Evolutionary conservation across 176 grass and related monocot species (phyloP).

Genomic region (Oryza glumipatula): DNA sequence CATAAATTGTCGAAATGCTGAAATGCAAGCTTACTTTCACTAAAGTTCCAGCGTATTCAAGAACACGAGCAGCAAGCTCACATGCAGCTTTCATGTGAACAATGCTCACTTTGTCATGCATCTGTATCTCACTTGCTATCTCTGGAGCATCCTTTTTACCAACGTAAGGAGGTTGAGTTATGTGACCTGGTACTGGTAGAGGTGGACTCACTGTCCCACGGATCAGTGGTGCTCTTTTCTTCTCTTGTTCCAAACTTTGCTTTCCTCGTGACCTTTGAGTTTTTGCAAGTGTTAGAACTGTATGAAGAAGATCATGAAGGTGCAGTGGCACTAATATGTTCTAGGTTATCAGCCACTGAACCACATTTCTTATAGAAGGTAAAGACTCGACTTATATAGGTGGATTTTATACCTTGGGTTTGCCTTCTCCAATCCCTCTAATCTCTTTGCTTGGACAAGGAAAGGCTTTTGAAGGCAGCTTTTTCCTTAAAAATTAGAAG

Average conservation of each 20-base stretch:
- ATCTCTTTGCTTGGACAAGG: constrained; percentile 63
- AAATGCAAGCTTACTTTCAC: constrained; percentile 68
- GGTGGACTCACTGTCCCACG: constrained; percentile 68
- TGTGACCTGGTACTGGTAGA: constrained; percentile 73
- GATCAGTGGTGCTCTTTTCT: constrained; percentile 61
- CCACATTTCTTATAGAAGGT: not conserved
- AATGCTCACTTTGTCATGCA: constrained; percentile 79
- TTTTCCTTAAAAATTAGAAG: constrained; percentile 48
- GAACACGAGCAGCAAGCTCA: constrained; percentile 75
- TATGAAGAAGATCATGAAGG: not conserved
- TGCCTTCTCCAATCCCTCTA: constrained; percentile 52
- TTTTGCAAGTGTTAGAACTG: constrained; percentile 19
- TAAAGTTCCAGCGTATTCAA: constrained; percentile 79
- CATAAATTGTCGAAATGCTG: not conserved
- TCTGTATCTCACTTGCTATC: constrained; percentile 70
- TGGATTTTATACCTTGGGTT: constrained; percentile 48
- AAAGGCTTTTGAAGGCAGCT: constrained; percentile 37
- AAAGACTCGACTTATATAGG: not conserved
- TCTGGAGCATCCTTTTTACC: constrained; percentile 59
- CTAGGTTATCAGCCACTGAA: not conserved
- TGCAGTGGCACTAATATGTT: not conserved
- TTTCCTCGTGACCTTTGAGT: constrained; percentile 45
- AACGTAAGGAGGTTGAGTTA: constrained; percentile 73
- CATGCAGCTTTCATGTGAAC: constrained; percentile 81
- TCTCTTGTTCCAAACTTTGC: constrained; percentile 49